phyloP scores from a whole-genome alignment of 2,329 filamentous ascomycete species.

The Corniculantispora saksenae region DNA sequence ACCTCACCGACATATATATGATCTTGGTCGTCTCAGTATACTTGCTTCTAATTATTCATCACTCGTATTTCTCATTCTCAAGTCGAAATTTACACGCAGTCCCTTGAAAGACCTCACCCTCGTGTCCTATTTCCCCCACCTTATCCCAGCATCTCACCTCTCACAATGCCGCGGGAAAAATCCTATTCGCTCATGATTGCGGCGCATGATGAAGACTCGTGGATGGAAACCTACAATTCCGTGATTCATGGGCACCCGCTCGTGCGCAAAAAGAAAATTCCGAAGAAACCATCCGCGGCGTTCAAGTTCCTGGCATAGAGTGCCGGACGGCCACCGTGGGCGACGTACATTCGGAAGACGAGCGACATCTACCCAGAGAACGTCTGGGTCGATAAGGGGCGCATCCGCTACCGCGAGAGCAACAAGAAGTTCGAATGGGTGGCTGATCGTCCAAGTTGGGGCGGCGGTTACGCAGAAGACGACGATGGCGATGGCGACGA shows the following conservation, averaged over 20 bases:
- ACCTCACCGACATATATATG: background rate
- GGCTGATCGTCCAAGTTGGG: background rate
- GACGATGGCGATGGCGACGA: background rate
- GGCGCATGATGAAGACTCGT: slow-evolving; percentile 1
- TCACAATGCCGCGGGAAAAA: background rate
- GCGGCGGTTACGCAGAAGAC: too few species aligned
- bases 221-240: background rate
- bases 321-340: slow-evolving; percentile 28
- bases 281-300: slow-evolving; percentile 27
- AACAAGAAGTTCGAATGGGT: background rate
- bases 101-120: too few species aligned
- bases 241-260: background rate
- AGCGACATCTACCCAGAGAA: slow-evolving; percentile 28
- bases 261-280: slow-evolving; percentile 25
- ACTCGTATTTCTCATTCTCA: background rate
- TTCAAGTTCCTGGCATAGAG: slow-evolving; percentile 32
- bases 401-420: background rate
- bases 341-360: slow-evolving; percentile 30
- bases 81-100: too few species aligned
- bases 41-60: too few species aligned
- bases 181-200: background rate
- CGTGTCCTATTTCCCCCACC: background rate
- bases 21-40: too few species aligned
- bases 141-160: background rate
- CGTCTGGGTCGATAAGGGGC: slow-evolving; percentile 17